Base-by-base conservation (phyloP, 768 basidiomycete species). In the Roridomyces roridus region DNA sequence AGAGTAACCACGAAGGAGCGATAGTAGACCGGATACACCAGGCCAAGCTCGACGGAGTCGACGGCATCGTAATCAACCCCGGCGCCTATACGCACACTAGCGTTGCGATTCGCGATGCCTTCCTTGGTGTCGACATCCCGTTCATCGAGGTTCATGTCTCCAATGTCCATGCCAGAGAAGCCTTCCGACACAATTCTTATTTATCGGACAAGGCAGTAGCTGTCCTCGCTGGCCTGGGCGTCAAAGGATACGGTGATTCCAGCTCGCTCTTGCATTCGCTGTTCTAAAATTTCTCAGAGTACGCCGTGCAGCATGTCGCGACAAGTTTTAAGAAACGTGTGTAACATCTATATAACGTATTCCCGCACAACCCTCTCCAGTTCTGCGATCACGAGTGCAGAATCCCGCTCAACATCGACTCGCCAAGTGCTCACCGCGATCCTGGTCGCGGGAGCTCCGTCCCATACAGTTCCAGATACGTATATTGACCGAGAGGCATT, bases 71-170 rank as follows among this genome's bases (percentile, higher is more conserved):
- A 6, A 65, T 67, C 14, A 67, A 67, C 46, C 48, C 66, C 15
- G 64, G 64, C 63, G 65, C 65, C 15, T 66, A 62, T 47, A 66
- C 65, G 6, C 65, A 65, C 55, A 67, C 63, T 5, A 62, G 60
- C 6, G 55, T 65, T 11, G 65, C 65, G 1, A 67, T 67, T 7
- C 59, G 57, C 5, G 65, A 67, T 31, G 65, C 65, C 5, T 50
- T 67, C 17, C 53, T 61, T 39, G 63, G 65, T 20, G 58, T 60
- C 21, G 57, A 47, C 2, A 65, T 67, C 40, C 65, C 65, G 7
- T 67, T 62, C 40, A 55, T 67, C 50, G 65, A 67, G 46, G 42
- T 65, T 37, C 65, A 67, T 41, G 40, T 67, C 35, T 60, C 63
- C 14, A 67, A 67, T 45, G 48, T 65, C 9, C 63, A 67, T 37